Evolutionary conservation across 2,329 filamentous ascomycete genomes (phyloP).

Genomic region (Pleoardoris graminearum): DNA sequence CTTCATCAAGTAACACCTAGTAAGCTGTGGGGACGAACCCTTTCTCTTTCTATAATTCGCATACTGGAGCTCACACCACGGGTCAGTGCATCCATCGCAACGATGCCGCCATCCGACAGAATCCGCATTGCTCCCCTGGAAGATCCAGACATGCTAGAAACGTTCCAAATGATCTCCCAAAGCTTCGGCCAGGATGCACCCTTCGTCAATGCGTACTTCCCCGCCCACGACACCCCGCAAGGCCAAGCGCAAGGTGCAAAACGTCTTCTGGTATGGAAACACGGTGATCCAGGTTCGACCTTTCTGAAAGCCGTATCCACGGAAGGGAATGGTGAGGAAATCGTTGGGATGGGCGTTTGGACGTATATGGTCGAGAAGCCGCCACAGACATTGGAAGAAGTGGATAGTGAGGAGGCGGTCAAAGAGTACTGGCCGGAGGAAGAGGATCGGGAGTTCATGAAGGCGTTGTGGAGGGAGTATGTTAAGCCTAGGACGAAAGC

Average conservation of each 20-base stretch:
- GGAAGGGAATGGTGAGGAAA: constrained; percentile 1
- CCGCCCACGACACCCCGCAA: constrained; percentile 12
- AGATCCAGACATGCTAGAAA: constrained; percentile 13
- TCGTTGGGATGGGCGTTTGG: constrained; percentile 18
- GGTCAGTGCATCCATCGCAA: background rate
- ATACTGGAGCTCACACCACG: no score
- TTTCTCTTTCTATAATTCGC: background rate
- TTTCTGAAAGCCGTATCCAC: constrained; percentile 18
- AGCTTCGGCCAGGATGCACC: constrained; percentile 19
- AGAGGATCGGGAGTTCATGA: constrained; percentile 18
- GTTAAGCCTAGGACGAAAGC: constrained; percentile 14
- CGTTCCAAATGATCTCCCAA: constrained; percentile 13
- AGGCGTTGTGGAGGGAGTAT: constrained; percentile 16
- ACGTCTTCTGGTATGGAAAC: constrained; percentile 16
- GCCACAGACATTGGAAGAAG: constrained; percentile 12
- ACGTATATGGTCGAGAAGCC: constrained; percentile 16
- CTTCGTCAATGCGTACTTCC: constrained; percentile 19
- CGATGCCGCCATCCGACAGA: constrained; percentile 1
- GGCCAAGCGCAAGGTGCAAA: constrained; percentile 11
- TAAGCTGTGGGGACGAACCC: background rate
- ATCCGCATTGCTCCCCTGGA: constrained; percentile 9
- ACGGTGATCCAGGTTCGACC: constrained; percentile 6
- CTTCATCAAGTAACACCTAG: no score
- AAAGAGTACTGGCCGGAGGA: constrained; percentile 14
- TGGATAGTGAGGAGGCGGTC: constrained; percentile 13